Percentiles rank a stretch among this genome's conserved stretches.
Evolutionary conservation across 345 rosid genomes (phyloP).

Genomic region (Aquilaria yunnanensis): DNA sequence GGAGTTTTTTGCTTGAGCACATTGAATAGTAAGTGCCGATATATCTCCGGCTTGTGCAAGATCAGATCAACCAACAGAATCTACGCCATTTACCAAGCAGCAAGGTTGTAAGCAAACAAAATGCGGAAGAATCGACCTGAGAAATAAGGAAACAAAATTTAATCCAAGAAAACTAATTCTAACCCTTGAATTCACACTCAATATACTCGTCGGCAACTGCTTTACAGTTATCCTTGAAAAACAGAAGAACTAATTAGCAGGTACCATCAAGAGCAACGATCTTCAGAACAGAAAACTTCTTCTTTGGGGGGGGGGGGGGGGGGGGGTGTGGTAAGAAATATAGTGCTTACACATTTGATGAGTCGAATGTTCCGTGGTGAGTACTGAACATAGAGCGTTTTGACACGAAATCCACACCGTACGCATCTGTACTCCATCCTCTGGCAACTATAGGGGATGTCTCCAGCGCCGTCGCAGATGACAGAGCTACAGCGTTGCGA

Average conservation of each 20-base stretch:
- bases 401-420: conserved; percentile 50
- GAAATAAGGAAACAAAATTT: no score
- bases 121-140: not conserved
- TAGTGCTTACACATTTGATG: conserved; percentile 63
- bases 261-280: not conserved
- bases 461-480: no score
- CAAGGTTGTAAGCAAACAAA: not conserved
- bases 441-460: no score
- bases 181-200: conserved; percentile 84
- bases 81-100: conserved; percentile 20
- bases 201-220: conserved; percentile 70
- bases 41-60: conserved; percentile 74
- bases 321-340: no score
- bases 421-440: conserved; percentile 50
- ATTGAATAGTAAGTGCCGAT: conserved; percentile 69
- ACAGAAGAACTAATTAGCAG: not conserved
- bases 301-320: not conserved
- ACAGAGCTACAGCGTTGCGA: no score
- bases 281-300: not conserved
- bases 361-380: conserved; percentile 72
- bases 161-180: not conserved
- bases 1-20: conserved; percentile 40
- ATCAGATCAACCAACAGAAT: conserved; percentile 81
- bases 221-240: conserved; percentile 51
- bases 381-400: conserved; percentile 56